Percentiles rank a stretch among this genome's conserved stretches.
phyloP scores from a whole-genome alignment of 2,329 filamentous ascomycete genomes.

The Penicillium palitans region DNA sequence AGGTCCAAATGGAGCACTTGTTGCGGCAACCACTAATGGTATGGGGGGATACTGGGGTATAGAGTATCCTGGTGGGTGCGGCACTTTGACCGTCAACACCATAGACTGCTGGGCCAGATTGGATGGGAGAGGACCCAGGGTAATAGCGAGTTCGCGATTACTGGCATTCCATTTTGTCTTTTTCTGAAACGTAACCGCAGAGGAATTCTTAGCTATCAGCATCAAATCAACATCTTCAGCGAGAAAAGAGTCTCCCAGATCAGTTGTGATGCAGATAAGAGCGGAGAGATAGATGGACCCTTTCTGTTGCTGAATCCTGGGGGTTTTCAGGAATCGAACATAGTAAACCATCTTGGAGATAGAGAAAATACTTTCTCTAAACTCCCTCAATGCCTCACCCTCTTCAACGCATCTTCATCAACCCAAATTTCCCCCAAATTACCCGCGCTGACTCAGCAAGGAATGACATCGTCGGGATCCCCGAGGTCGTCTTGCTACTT shows the following conservation, averaged over 20 bases:
- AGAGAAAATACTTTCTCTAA: neutral
- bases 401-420: neutral
- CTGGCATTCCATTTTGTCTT: conserved; percentile 36
- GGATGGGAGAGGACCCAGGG: conserved; percentile 33
- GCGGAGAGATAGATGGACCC: conserved; percentile 48
- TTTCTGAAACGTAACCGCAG: conserved; percentile 26
- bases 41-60: conserved; percentile 18
- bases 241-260: conserved; percentile 66
- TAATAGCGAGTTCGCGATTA: conserved; percentile 36
- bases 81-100: conserved; percentile 29
- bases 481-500: conserved; percentile 15
- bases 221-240: conserved; percentile 42
- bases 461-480: conserved; percentile 28
- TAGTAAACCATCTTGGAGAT: conserved; percentile 55
- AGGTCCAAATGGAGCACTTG: conserved; percentile 51
- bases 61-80: conserved; percentile 22
- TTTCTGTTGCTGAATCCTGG: conserved; percentile 49
- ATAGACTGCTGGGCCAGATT: conserved; percentile 28
- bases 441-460: conserved; percentile 28
- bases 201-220: conserved; percentile 24
- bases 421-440: neutral
- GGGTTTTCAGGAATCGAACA: conserved; percentile 68
- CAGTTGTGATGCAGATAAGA: conserved; percentile 66
- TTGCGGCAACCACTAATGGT: conserved; percentile 57
- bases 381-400: neutral